Evolutionary conservation across 2,329 filamentous ascomycete genomes (phyloP).

Genomic region (Cercospora brassicicola): DNA sequence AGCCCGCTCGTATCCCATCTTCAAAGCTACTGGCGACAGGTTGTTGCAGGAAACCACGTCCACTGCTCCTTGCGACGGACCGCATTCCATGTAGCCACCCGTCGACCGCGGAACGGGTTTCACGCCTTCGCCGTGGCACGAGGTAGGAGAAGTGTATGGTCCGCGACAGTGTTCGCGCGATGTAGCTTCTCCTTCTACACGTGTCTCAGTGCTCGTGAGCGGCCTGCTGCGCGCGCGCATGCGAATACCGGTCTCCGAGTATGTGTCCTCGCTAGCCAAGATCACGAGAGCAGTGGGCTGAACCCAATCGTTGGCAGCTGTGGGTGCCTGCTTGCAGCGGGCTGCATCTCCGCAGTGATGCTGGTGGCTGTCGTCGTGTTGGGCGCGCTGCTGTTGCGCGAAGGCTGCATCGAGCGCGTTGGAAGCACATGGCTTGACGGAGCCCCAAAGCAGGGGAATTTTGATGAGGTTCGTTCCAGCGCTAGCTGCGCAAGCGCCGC

Average conservation of each 20-base stretch:
- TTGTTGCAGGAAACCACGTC: background rate
- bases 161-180: background rate
- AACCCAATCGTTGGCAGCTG: background rate
- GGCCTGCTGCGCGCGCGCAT: background rate
- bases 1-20: background rate
- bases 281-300: background rate
- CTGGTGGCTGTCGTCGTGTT: background rate
- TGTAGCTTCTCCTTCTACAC: background rate
- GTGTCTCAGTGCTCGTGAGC: background rate
- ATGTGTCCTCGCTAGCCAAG: background rate
- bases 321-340: background rate
- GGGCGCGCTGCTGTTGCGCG: background rate
- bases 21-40: background rate
- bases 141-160: background rate
- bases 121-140: background rate
- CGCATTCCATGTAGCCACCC: background rate
- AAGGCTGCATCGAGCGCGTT: background rate
- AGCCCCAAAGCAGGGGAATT: background rate
- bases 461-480: background rate
- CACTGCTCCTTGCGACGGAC: background rate
- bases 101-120: background rate
- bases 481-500: background rate
- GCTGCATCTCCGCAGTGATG: background rate
- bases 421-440: background rate
- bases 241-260: background rate